phyloP scores from a whole-genome alignment of 2,329 filamentous ascomycete species.

The Dryadomyces quercus-mongolicae region DNA sequence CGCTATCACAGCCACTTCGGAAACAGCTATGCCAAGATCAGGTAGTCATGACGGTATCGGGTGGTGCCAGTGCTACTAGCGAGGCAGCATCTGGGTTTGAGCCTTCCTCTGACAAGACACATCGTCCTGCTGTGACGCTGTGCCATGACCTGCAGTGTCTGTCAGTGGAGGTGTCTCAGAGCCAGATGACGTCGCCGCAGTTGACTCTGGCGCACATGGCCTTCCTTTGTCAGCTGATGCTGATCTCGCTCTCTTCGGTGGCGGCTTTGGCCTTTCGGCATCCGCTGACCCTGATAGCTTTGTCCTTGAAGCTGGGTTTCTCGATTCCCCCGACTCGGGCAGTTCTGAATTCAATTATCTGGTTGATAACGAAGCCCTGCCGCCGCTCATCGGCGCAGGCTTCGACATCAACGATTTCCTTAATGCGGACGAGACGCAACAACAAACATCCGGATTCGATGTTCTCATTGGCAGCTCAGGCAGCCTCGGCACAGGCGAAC shows the following conservation, averaged over 20 bases:
- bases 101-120: slow-evolving; percentile 79
- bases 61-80: slow-evolving; percentile 11
- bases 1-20: neutral
- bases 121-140: slow-evolving; percentile 99
- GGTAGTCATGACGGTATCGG: neutral
- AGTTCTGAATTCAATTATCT: slow-evolving; percentile 56
- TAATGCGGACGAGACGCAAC: slow-evolving; percentile 34
- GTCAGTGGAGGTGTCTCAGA: slow-evolving; percentile 54
- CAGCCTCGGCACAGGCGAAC: slow-evolving; percentile 33
- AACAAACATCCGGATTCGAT: slow-evolving; percentile 25
- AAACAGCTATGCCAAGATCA: neutral
- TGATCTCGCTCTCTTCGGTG: slow-evolving; percentile 54
- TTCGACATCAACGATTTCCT: slow-evolving; percentile 45
- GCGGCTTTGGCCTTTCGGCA: slow-evolving; percentile 57
- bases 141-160: slow-evolving; percentile 98
- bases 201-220: slow-evolving; percentile 26
- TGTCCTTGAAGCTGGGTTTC: slow-evolving; percentile 64
- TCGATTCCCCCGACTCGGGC: slow-evolving; percentile 58
- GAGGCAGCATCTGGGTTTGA: slow-evolving; percentile 17
- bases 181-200: slow-evolving; percentile 31
- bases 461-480: slow-evolving; percentile 26
- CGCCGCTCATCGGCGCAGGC: slow-evolving; percentile 22
- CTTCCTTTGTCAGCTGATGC: slow-evolving; percentile 42
- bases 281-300: slow-evolving; percentile 61
- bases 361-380: slow-evolving; percentile 45